Evolutionary conservation across 164 flowering plant species (phyloP).

Genomic region (Paratinospora sagittata): DNA sequence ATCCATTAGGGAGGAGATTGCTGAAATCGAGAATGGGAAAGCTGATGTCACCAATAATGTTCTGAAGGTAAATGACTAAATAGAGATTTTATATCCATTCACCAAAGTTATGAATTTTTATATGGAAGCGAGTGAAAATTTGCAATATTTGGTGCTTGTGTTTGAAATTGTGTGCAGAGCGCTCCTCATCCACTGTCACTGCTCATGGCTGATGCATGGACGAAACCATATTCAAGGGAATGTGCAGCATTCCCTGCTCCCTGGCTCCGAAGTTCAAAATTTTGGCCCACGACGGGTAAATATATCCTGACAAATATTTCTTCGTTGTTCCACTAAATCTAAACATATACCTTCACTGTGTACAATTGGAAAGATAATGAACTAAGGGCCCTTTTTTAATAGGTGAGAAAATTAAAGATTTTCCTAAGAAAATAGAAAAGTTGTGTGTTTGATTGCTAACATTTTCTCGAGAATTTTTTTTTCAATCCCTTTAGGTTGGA

Average conservation of each 20-base stretch:
- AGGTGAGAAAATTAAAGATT: too few relatives aligned
- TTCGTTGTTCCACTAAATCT: not conserved
- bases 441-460: too few relatives aligned
- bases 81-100: not conserved
- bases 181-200: slow-evolving; percentile 96
- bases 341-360: too few relatives aligned
- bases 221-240: slow-evolving; percentile 87
- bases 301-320: not conserved
- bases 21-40: slow-evolving; percentile 77
- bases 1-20: slow-evolving; percentile 92
- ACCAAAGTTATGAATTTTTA: not conserved
- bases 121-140: not conserved
- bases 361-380: too few relatives aligned
- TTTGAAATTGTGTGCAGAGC: slow-evolving; percentile 56
- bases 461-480: too few relatives aligned
- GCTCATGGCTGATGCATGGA: slow-evolving; percentile 90
- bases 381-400: too few relatives aligned
- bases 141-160: not conserved
- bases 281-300: slow-evolving; percentile 96
- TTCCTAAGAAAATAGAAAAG: too few relatives aligned
- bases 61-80: slow-evolving; percentile 58
- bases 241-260: slow-evolving; percentile 93
- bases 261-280: slow-evolving; percentile 82
- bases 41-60: slow-evolving; percentile 85
- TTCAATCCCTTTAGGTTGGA: too few relatives aligned